Evolutionary conservation across 2,329 filamentous ascomycete genomes (phyloP).

Genomic region (Ambrosiella xylebori): DNA sequence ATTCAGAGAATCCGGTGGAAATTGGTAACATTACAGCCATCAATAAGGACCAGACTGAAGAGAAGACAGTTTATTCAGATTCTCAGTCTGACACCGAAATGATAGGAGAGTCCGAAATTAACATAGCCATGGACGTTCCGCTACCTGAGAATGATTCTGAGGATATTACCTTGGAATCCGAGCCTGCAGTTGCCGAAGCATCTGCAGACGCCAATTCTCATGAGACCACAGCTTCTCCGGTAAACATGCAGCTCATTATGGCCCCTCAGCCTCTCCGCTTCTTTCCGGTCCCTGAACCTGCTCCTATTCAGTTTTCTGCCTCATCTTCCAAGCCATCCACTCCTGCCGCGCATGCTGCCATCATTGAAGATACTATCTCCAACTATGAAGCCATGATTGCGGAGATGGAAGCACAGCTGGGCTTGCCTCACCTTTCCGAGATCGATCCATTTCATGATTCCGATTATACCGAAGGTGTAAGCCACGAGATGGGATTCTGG

Average conservation of each 20-base stretch:
- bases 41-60: neutral
- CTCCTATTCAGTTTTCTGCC: neutral
- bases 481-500: too few relatives aligned
- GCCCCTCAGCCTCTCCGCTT: slow-evolving; percentile 1
- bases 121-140: neutral
- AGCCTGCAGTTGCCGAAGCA: neutral
- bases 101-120: neutral
- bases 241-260: slow-evolving; percentile 3
- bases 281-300: neutral
- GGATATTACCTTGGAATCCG: neutral
- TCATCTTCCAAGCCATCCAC: neutral
- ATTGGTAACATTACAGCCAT: neutral
- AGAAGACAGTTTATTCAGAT: too few relatives aligned
- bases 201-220: neutral
- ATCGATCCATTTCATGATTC: neutral
- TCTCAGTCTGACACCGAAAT: neutral
- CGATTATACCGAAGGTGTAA: neutral
- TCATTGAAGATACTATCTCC: neutral
- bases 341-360: neutral
- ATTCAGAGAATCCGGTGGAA: neutral
- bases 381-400: neutral
- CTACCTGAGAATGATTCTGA: neutral
- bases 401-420: neutral
- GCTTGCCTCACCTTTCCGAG: neutral
- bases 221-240: neutral